Evolutionary conservation across 495 filamentous ascomycete species (phyloP), one percentile per base, ranked within the genome.

Genomic region (Xylaria acuta): DNA sequence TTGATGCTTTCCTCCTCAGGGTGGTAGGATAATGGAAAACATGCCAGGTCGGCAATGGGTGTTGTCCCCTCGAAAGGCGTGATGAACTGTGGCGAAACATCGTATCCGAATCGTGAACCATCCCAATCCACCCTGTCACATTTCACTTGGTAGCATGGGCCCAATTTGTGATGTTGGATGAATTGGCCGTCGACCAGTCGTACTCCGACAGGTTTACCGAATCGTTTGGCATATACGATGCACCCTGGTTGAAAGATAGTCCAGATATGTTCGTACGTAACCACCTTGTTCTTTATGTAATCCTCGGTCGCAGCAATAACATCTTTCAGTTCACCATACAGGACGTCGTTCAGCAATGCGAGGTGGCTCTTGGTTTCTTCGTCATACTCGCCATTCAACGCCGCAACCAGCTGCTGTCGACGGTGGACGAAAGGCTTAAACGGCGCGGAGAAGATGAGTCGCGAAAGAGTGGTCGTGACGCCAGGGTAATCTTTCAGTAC

Each of bases 371-470:
- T 86, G 2, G 86, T 87, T 54, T 80, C 81, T 14, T 76, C 70
- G 41, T 90, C 87, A 9, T 80, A 70, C 60, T 87, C 84, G 6
- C 84, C 79, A 9, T 86, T 76, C 27, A 86, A 78, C 43, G 85
- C 85, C 14, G 36, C 41, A 14, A 64, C 6, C 49, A 93, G 82
- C 47, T 84, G 79, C 5, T 81, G 74, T 90, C 90, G 93, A 25
- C 90, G 85, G 78, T 92, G 89, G 41, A 93, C 86, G 38, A 93
- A 86, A 0, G 90, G 87, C 76, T 86, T 79, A 77, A 92, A 92
- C 0, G 88, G 88, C 0, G 80, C 82, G n/a, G 77, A 76, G 75
- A 92, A 91, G 63, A 87, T 86, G 9, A 92, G 80, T 0, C 86
- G 84, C 51, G 87, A 78, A 20, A 92, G 78, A 18, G 81, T 85